A percentile compares a stretch with the other conserved stretches of the same genome.
These are phyloP conservation scores for Pyrus hybrid DNA, from an alignment of 331 rosid genomes.

Conservation along the genomic window DNA sequence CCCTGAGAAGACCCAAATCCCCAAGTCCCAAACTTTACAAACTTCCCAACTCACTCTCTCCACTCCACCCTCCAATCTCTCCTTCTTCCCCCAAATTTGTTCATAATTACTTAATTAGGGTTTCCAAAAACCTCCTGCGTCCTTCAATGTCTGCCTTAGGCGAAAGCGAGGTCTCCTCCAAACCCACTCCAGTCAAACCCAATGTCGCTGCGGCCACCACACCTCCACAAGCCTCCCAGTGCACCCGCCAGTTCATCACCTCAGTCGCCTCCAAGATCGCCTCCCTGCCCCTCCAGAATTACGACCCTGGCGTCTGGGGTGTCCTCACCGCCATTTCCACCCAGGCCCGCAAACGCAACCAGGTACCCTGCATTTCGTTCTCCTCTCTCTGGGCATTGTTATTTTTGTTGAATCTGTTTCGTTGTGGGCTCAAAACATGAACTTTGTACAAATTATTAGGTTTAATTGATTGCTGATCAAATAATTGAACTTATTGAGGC, in stretches of 20 bases:
- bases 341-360: conserved; percentile 74
- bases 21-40: not conserved
- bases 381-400: not conserved
- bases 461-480: not conserved
- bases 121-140: conserved; percentile 24
- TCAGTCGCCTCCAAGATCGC: conserved; percentile 66
- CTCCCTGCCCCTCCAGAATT: conserved; percentile 60
- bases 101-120: conserved; percentile 38
- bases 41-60: not conserved
- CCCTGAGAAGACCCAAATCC: not conserved
- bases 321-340: conserved; percentile 87
- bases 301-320: conserved; percentile 76
- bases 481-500: not conserved
- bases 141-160: conserved; percentile 32
- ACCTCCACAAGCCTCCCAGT: not conserved
- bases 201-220: not conserved
- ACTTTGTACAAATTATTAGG: not conserved
- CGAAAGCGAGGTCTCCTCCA: not conserved
- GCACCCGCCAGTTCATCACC: conserved; percentile 38
- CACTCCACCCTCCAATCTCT: not conserved
- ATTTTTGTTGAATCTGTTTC: not conserved
- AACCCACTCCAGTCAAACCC: not conserved
- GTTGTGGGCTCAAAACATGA: not conserved
- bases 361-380: conserved; percentile 27
- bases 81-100: not conserved